Percentiles rank a stretch among this genome's conserved stretches.
Evolutionary conservation across 73 alveolate species (phyloP).

Genomic region (Paramecium biaurelia): DNA sequence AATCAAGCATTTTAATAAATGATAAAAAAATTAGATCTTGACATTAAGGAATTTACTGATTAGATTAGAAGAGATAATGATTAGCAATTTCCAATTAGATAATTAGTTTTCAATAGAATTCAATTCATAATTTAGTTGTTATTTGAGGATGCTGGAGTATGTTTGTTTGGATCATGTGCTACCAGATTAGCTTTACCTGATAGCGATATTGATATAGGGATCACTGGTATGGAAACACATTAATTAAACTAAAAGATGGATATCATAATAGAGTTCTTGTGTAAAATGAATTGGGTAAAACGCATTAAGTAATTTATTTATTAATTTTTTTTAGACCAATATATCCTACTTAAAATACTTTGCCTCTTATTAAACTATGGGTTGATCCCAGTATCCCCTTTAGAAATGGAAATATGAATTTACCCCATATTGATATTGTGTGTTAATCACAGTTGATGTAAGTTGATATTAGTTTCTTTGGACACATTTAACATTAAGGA

Average conservation of each 20-base stretch:
- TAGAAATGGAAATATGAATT: neutral
- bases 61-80: neutral
- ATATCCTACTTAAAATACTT: neutral
- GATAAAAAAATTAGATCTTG: slow-evolving; percentile 48
- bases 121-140: neutral
- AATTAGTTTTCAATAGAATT: neutral
- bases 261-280: neutral
- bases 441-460: neutral
- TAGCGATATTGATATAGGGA: slow-evolving; percentile 63
- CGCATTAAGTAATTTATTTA: neutral
- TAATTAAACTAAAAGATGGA: neutral
- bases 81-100: neutral
- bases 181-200: slow-evolving; percentile 55
- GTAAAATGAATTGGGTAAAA: slow-evolving; percentile 48
- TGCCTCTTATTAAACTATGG: neutral
- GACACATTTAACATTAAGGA: slow-evolving; percentile 47
- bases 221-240: slow-evolving; percentile 56
- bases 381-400: slow-evolving; percentile 14
- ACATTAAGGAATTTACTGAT: slow-evolving; percentile 24
- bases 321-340: neutral
- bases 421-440: neutral
- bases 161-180: slow-evolving; percentile 63
- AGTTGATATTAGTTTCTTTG: slow-evolving; percentile 59
- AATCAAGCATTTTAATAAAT: slow-evolving; percentile 1
- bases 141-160: neutral